These are phyloP conservation scores for Collybia mongolica DNA, from an alignment of 768 basidiomycete species.

Conservation along the genomic window DNA sequence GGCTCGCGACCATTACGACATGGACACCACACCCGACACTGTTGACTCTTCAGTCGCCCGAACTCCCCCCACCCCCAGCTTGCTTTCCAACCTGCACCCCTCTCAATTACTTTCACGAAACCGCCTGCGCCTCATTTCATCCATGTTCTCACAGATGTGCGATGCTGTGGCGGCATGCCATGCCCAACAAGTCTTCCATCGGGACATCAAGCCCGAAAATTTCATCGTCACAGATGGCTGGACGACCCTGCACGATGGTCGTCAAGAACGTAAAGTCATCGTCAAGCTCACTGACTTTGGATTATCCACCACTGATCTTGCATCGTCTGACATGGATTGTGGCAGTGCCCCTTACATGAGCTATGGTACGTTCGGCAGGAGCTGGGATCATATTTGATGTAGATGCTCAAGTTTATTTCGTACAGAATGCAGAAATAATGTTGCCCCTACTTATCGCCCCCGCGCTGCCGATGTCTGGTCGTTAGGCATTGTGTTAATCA, in stretches of 20 bases:
- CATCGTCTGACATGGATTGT: slow-evolving; percentile 96
- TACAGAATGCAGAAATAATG: slow-evolving; percentile 95
- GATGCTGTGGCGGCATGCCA: slow-evolving; percentile 96
- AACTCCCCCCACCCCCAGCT: slow-evolving; percentile 91
- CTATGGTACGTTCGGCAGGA: slow-evolving; percentile 60
- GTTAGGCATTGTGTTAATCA: slow-evolving; percentile 97
- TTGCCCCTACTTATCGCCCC: slow-evolving; percentile 91
- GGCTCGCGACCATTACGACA: slow-evolving; percentile 82
- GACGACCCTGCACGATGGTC: slow-evolving; percentile 49
- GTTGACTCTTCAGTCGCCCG: slow-evolving; percentile 44
- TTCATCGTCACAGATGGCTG: slow-evolving; percentile 91
- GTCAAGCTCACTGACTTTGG: slow-evolving; percentile 99
- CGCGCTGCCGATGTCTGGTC: slow-evolving; percentile 99
- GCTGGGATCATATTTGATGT: slow-evolving; percentile 9
- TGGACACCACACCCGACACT: slow-evolving; percentile 33
- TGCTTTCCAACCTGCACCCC: slow-evolving; percentile 81
- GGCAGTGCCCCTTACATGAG: slow-evolving; percentile 99
- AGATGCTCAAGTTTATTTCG: slow-evolving; percentile 5
- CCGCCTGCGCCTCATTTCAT: slow-evolving; percentile 88
- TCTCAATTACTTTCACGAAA: slow-evolving; percentile 82
- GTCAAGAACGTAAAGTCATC: slow-evolving; percentile 80
- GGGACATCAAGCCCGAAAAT: slow-evolving; percentile 99
- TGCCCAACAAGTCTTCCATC: slow-evolving; percentile 85
- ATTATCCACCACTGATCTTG: slow-evolving; percentile 83
- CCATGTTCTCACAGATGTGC: slow-evolving; percentile 99